Evolutionary conservation across 768 basidiomycete species (phyloP), one percentile per base, ranked within the genome.

Genomic region (Boletus bicolor): DNA sequence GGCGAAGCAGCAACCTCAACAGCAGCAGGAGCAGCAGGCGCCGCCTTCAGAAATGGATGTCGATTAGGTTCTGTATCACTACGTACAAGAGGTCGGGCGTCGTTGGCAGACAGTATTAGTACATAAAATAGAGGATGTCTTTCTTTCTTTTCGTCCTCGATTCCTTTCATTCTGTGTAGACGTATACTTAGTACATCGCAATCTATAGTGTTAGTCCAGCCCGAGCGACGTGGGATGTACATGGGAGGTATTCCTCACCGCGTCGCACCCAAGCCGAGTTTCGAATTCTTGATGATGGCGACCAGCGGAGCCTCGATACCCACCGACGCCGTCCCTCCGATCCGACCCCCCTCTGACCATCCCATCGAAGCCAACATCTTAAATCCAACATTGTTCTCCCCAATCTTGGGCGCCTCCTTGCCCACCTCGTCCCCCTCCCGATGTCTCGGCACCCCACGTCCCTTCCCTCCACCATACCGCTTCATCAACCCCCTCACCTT

Each of bases 391-490:
- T 98, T 98, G 2, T 82, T 75, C 59, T 81, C 76, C 14, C 82
- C 86, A 51, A 98, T 87, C 74, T 86, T 92, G 2, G 89, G 89
- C 14, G 91, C 92, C 46, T 86, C 85, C 77, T 87, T 87, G 15
- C 94, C 94, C 44, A 97, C 92, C 60, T 86, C 85, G 49, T 95
- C 93, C 28, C 94, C 94, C 35, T 97, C 94, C 45, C 74, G 77
- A 51, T 89, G 88, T 54, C 75, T 75, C 19, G 83, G 80, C 54
- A 77, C 64, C 44, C 50, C 75, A n/a, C 51, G 21, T 12, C 28
- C 44, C 54, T 45, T 47, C 32, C 21, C 38, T 2, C 68, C 34
- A 64, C 72, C 71, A 30, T 62, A 64, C 57, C 66, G 67, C 59
- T 74, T 61, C 55, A 80, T 71, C 55, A 68, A 76, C 68, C 57